phyloP scores from a whole-genome alignment of 2,329 filamentous ascomycete species.

The Bipolaris zeicola region DNA sequence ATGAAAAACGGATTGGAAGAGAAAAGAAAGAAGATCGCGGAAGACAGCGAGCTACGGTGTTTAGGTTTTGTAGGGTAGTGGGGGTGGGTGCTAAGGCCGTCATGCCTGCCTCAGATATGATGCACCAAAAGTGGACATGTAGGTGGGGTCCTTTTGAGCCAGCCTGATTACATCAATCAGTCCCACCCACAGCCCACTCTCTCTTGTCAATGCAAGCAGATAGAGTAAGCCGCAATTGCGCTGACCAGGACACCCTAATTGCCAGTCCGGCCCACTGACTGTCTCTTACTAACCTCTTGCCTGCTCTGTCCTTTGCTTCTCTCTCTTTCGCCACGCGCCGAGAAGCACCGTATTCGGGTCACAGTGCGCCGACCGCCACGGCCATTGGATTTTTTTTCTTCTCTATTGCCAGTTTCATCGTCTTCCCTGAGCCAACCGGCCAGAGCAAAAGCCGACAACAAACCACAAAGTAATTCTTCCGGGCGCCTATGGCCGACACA shows the following conservation, averaged over 20 bases:
- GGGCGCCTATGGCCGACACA: constrained; percentile 22
- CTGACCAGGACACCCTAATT: neutral
- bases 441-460: neutral
- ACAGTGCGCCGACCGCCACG: constrained; percentile 9
- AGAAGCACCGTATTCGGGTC: constrained; percentile 10
- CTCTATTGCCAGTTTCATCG: neutral
- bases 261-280: constrained; percentile 7
- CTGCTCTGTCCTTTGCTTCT: constrained; percentile 1
- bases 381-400: neutral
- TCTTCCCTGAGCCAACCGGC: constrained; percentile 4
- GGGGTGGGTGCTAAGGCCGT: constrained; percentile 12
- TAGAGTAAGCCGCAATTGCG: constrained; percentile 12
- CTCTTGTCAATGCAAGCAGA: neutral
- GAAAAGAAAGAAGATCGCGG: constrained; percentile 24
- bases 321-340: constrained; percentile 12
- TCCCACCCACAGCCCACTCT: constrained; percentile 10
- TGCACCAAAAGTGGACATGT: constrained; percentile 11
- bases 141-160: constrained; percentile 13
- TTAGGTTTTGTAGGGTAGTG: constrained; percentile 30
- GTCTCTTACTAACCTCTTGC: constrained; percentile 16
- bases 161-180: constrained; percentile 23
- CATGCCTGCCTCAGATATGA: constrained; percentile 15
- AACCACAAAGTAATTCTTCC: constrained; percentile 29
- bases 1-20: constrained; percentile 18
- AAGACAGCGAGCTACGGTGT: constrained; percentile 8